Evolutionary conservation across 2,329 filamentous ascomycete species (phyloP), one percentile per base, ranked within the genome.

Genomic region (Fusarium sp.): DNA sequence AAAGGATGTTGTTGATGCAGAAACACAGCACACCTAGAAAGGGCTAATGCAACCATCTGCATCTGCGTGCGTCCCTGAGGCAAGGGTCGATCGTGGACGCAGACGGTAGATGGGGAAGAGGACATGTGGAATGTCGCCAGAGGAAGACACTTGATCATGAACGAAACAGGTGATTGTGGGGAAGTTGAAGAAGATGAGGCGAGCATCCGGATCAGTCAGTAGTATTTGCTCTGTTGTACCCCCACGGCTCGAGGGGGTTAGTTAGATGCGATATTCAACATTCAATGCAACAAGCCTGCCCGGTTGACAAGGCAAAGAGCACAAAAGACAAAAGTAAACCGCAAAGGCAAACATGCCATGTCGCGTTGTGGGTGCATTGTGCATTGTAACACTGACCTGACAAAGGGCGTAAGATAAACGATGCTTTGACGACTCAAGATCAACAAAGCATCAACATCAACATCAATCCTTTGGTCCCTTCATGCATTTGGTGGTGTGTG

Each of bases 111-210:
- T 33, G 39, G 48, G 2, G 10, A 13, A 35, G 33, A 35, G 27
- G 27, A 35, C 8, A 35, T n/a, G 33, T 35, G 33, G 33, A 68
- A 67, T 54, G 53, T 45, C 46, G 54, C 53, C 58, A 72, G 53
- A 39, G 43, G 54, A 49, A 48, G 32, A 15, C 40, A 56, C 35
- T 41, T 27, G 32, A 57, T 37, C 41, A 39, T 67, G 27, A 61
- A 54, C 47, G 55, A 62, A 62, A 65, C 62, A 62, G 53, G 39
- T 53, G 65, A 68, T 63, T 62, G 70, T 71, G 71, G 71, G 52
- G 71, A 60, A 62, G 63, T 59, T 59, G 52, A 64, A 49, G 30
- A 27, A 30, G 44, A 47, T 19, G 51, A 62, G 55, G 65, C 65
- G 60, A 59, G 49, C 44, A 52, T 56, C 52, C 49, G 56, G 53